Evolutionary conservation across 306 rosid species (phyloP).

Genomic region (Boehmeria nivea): DNA sequence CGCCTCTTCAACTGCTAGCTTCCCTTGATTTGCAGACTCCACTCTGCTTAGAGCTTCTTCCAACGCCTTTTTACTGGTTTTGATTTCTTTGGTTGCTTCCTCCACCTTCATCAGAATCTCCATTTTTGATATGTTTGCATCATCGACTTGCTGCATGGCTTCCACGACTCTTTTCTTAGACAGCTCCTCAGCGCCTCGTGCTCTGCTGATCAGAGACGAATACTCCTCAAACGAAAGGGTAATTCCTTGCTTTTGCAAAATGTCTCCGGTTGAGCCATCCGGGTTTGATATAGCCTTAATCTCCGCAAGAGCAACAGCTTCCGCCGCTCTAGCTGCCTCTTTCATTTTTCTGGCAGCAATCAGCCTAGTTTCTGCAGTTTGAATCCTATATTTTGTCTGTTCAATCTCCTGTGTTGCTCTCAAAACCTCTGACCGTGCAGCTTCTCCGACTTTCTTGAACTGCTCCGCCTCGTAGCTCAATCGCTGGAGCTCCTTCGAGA

Average conservation of each 20-base stretch:
- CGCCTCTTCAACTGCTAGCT: slow-evolving; percentile 73
- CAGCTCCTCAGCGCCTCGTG: slow-evolving; percentile 52
- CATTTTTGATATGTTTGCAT: slow-evolving; percentile 54
- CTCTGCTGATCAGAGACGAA: slow-evolving; percentile 48
- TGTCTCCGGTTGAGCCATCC: slow-evolving; percentile 33
- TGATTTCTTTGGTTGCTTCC: slow-evolving; percentile 76
- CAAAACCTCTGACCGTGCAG: slow-evolving; percentile 51
- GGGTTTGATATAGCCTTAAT: slow-evolving; percentile 56
- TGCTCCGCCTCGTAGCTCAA: slow-evolving; percentile 65
- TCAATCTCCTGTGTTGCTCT: slow-evolving; percentile 73
- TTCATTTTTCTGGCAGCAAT: slow-evolving; percentile 90
- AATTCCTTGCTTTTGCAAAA: slow-evolving; percentile 41
- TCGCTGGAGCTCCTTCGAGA: slow-evolving; percentile 60
- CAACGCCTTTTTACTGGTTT: slow-evolving; percentile 57
- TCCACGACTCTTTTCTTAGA: slow-evolving; percentile 57
- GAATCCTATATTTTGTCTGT: slow-evolving; percentile 59
- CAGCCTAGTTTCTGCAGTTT: slow-evolving; percentile 70
- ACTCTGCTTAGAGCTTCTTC: slow-evolving; percentile 83
- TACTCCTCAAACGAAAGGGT: slow-evolving; percentile 78
- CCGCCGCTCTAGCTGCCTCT: slow-evolving; percentile 91
- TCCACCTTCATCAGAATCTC: slow-evolving; percentile 64
- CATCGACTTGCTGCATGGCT: slow-evolving; percentile 67
- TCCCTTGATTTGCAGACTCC: slow-evolving; percentile 78
- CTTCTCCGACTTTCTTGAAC: slow-evolving; percentile 70
- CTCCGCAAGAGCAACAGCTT: slow-evolving; percentile 67